A percentile compares a stretch with the other conserved stretches of the same genome.
Evolutionary conservation across 2,329 filamentous ascomycete genomes (phyloP).

Genomic region (Hymenoscyphus salicellus): DNA sequence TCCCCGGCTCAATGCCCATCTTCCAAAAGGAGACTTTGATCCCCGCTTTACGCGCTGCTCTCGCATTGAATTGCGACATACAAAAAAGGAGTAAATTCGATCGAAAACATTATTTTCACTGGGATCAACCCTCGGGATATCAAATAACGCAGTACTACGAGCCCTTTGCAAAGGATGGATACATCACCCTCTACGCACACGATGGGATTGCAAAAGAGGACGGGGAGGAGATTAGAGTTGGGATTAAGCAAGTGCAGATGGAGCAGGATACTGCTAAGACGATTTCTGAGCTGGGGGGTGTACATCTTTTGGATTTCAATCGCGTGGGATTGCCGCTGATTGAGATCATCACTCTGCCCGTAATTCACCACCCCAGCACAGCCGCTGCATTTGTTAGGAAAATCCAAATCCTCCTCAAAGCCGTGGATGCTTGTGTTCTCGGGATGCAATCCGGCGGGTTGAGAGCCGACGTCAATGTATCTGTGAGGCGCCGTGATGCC

Average conservation of each 20-base stretch:
- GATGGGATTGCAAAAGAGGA: constrained; percentile 79
- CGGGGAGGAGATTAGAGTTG: constrained; percentile 66
- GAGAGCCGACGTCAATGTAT: constrained; percentile 93
- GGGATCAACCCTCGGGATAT: constrained; percentile 94
- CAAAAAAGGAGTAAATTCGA: constrained; percentile 81
- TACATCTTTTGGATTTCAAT: constrained; percentile 87
- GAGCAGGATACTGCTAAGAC: constrained; percentile 98
- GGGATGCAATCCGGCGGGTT: constrained; percentile 94
- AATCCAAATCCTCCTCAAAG: constrained; percentile 74
- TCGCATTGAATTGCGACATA: constrained; percentile 78
- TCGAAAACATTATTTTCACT: constrained; percentile 98
- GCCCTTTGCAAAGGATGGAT: constrained; percentile 67
- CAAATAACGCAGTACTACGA: constrained; percentile 97
- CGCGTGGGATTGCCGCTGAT: constrained; percentile 86
- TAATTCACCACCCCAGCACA: constrained; percentile 82
- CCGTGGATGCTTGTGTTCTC: constrained; percentile 79
- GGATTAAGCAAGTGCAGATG: constrained; percentile 92
- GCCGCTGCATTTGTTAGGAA: constrained; percentile 88
- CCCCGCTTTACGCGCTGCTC: constrained; percentile 83
- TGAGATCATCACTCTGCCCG: constrained; percentile 89
- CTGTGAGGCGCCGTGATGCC: constrained; percentile 58
- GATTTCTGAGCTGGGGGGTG: constrained; percentile 68
- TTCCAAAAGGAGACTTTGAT: constrained; percentile 82
- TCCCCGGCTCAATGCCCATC: constrained; percentile 82
- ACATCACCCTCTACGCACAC: constrained; percentile 65